Evolutionary conservation across 495 filamentous ascomycete genomes (phyloP).

Genomic region (Xylaria flabelliformis): DNA sequence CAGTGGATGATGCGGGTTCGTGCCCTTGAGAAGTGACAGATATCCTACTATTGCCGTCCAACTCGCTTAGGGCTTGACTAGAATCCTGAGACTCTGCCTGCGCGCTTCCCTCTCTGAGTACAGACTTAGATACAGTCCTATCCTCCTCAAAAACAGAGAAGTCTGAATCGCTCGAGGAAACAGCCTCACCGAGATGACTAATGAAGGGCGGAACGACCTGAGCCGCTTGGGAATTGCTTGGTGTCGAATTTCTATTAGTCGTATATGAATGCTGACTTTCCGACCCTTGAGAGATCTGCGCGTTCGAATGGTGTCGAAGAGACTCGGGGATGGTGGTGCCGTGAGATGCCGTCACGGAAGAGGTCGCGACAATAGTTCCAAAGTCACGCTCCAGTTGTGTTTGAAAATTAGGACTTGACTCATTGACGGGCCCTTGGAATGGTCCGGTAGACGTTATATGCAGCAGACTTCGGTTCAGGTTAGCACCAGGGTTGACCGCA

Average conservation of each 20-base stretch:
- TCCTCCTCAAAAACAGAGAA: constrained; percentile 35
- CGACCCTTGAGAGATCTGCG: constrained; percentile 20
- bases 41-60: constrained; percentile 32
- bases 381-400: constrained; percentile 35
- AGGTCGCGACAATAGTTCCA: constrained; percentile 16
- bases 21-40: constrained; percentile 21
- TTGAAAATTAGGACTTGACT: constrained; percentile 29
- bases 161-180: constrained; percentile 31
- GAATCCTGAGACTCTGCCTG: constrained; percentile 25
- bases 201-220: constrained; percentile 38
- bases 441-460: neutral
- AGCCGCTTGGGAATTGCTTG: constrained; percentile 38
- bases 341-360: constrained; percentile 10
- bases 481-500: neutral
- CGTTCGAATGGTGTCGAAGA: constrained; percentile 4
- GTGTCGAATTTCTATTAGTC: constrained; percentile 24
- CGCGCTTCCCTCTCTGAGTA: constrained; percentile 1
- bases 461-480: neutral
- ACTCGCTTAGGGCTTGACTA: constrained; percentile 33
- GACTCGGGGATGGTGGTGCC: constrained; percentile 22
- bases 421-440: constrained; percentile 22
- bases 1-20: constrained; percentile 24
- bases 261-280: constrained; percentile 24
- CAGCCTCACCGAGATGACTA: constrained; percentile 31
- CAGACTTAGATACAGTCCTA: constrained; percentile 34